Percentiles rank a stretch among this genome's conserved stretches.
These are phyloP conservation scores for Bidens hawaiensis DNA, from an alignment of 140 eudicot species.

Conservation along the genomic window DNA sequence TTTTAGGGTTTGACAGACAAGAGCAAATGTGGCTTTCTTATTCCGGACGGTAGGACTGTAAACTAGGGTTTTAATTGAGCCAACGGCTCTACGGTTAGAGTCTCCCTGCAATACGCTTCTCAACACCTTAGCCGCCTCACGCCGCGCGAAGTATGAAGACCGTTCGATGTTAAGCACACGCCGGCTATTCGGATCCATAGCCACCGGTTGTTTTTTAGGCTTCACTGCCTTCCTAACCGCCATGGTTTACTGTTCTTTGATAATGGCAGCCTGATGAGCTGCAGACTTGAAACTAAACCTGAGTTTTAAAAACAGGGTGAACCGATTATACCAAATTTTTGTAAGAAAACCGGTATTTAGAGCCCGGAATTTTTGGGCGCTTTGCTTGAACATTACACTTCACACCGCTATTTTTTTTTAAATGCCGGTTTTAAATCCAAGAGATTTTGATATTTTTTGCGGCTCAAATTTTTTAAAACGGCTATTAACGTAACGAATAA, in stretches of 20 bases:
- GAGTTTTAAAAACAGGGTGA: too few species aligned
- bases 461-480: too few species aligned
- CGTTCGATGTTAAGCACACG: constrained; percentile 59
- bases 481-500: too few species aligned
- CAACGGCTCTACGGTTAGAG: constrained; percentile 76
- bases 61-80: constrained; percentile 78
- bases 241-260: constrained; percentile 32
- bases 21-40: constrained; percentile 84
- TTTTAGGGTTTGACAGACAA: constrained; percentile 96
- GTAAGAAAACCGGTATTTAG: too few species aligned
- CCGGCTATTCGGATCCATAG: constrained; percentile 32
- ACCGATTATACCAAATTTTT: too few species aligned
- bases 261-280: background rate
- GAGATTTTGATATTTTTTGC: too few species aligned
- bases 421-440: too few species aligned
- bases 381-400: too few species aligned
- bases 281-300: constrained; percentile 8
- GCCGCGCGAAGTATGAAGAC: constrained; percentile 80
- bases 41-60: constrained; percentile 74
- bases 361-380: too few species aligned
- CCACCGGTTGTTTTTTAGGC: constrained; percentile 11
- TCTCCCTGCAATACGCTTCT: constrained; percentile 73
- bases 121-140: constrained; percentile 93
- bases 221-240: constrained; percentile 31
- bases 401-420: too few species aligned